Conservation (phyloP, 768 basidiomycete species). For the Lactifluus volemus region DNA sequence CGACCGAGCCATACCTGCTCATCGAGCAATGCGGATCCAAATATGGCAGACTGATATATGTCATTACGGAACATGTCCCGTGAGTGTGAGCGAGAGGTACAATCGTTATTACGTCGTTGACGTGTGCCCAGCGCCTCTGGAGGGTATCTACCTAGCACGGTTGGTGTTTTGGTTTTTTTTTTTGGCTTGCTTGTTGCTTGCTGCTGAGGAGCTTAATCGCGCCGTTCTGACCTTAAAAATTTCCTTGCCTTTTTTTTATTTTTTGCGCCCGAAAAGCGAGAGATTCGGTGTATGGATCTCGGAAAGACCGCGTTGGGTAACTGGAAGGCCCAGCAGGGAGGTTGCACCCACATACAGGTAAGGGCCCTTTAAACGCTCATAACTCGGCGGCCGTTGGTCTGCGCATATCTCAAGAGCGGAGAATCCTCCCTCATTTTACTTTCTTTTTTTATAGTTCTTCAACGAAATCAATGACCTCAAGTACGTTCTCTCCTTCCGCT, state of each 20-base stretch:
- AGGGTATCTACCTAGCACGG: slow-evolving; percentile 28
- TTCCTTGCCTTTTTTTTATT: neutral
- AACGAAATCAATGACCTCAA: slow-evolving; percentile 32
- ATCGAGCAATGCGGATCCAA: slow-evolving; percentile 36
- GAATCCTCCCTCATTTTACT: neutral
- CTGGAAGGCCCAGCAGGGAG: slow-evolving; percentile 33
- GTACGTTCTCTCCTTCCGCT: slow-evolving; percentile 21
- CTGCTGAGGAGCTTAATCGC: neutral
- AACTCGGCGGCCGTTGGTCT: slow-evolving; percentile 1
- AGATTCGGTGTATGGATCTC: slow-evolving; percentile 38
- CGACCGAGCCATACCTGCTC: slow-evolving; percentile 29
- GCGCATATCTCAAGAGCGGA: slow-evolving; percentile 6
- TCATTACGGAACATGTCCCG: slow-evolving; percentile 36
- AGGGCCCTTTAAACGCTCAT: slow-evolving; percentile 10
- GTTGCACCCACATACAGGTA: slow-evolving; percentile 36
- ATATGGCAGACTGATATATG: slow-evolving; percentile 35
- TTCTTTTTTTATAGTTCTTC: slow-evolving; percentile 27
- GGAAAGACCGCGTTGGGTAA: slow-evolving; percentile 33
- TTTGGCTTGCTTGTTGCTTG: neutral
- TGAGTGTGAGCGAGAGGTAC: slow-evolving; percentile 23
- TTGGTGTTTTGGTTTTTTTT: slow-evolving; percentile 13
- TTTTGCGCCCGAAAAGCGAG: slow-evolving; percentile 24
- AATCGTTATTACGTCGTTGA: slow-evolving; percentile 18
- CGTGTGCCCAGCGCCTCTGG: slow-evolving; percentile 25
- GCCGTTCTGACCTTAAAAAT: slow-evolving; percentile 9